phyloP scores from a whole-genome alignment of 495 filamentous ascomycete genomes.

The Hypomontagnella submonticulosa region DNA sequence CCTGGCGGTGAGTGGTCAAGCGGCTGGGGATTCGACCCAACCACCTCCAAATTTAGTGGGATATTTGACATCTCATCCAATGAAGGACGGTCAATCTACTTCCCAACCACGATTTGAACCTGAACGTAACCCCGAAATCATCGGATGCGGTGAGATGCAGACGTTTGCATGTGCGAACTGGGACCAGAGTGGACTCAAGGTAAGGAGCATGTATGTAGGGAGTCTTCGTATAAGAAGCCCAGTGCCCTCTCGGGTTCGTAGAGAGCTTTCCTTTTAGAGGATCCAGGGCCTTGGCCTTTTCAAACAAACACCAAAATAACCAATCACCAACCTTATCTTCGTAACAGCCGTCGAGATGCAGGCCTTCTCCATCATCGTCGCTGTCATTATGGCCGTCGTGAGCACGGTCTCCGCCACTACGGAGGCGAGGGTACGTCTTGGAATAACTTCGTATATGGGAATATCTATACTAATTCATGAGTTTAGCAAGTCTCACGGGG shows the following conservation, averaged over 20 bases:
- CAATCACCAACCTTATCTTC: constrained; percentile 5
- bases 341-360: constrained; percentile 38
- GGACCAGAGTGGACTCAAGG: constrained; percentile 21
- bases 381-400: constrained; percentile 39
- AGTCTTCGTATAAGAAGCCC: constrained; percentile 32
- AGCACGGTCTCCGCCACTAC: constrained; percentile 24
- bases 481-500: constrained; percentile 25
- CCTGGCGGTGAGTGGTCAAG: constrained; percentile 34
- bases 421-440: constrained; percentile 37
- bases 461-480: constrained; percentile 20
- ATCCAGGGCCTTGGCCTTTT: constrained; percentile 32
- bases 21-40: constrained; percentile 37
- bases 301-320: constrained; percentile 32
- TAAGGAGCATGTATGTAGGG: constrained; percentile 26
- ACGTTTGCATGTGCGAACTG: constrained; percentile 17
- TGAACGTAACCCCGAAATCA: constrained; percentile 19
- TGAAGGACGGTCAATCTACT: constrained; percentile 11
- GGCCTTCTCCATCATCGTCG: constrained; percentile 35
- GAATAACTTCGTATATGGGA: background rate
- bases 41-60: constrained; percentile 31
- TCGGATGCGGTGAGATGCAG: constrained; percentile 20
- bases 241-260: constrained; percentile 14
- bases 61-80: constrained; percentile 20
- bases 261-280: constrained; percentile 24
- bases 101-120: constrained; percentile 32